These are phyloP conservation scores for Fraxinus pennsylvanica DNA, from an alignment of 257 asterid genomes.

Conservation along the genomic window DNA sequence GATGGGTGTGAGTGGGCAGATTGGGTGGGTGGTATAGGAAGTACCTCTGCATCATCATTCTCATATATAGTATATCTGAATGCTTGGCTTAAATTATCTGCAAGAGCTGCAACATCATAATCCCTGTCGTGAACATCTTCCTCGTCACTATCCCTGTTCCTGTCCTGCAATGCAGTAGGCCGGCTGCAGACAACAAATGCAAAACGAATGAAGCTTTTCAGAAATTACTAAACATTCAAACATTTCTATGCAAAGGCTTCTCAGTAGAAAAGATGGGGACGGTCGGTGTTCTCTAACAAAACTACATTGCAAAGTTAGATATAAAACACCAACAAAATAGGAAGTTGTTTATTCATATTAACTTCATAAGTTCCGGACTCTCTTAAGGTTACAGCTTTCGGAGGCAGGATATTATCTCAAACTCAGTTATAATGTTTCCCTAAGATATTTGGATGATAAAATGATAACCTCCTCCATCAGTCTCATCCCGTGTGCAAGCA, in stretches of 20 bases:
- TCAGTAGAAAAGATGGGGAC: neutral
- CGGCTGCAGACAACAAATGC: constrained; percentile 57
- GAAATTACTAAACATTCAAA: constrained; percentile 10
- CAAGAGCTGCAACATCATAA: constrained; percentile 90
- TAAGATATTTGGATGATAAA: constrained; percentile 1
- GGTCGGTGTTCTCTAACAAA: neutral
- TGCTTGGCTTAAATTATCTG: constrained; percentile 88
- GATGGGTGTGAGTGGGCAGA: neutral
- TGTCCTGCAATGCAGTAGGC: constrained; percentile 84
- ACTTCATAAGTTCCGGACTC: neutral
- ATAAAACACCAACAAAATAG: neutral
- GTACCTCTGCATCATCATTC: constrained; percentile 47
- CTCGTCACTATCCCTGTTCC: constrained; percentile 87
- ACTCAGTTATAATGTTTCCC: constrained; percentile 3
- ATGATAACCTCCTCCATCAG: constrained; percentile 1
- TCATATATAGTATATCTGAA: constrained; percentile 84
- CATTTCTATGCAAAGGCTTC: constrained; percentile 8
- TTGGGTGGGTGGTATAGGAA: neutral
- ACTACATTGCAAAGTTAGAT: neutral
- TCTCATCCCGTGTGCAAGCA: constrained; percentile 12
- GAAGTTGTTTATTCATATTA: neutral
- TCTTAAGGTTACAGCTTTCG: neutral
- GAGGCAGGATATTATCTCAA: neutral
- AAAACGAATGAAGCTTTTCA: constrained; percentile 17
- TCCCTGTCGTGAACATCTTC: constrained; percentile 88